Evolutionary conservation across 2,329 filamentous ascomycete species (phyloP), one percentile per base, ranked within the genome.

Genomic region (Plectosphaerella plurivora): DNA sequence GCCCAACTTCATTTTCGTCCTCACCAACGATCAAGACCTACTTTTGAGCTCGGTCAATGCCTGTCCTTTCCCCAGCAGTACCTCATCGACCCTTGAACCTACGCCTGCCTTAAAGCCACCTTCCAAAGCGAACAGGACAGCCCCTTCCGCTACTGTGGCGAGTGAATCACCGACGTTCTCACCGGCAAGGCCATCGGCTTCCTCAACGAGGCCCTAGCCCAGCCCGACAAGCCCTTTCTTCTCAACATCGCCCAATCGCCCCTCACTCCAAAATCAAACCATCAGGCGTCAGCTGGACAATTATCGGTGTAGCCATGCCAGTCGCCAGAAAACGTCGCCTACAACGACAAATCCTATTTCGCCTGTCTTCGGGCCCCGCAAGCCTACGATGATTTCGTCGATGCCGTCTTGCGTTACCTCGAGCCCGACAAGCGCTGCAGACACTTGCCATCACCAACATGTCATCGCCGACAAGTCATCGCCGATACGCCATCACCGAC

Each of bases 1-100:
- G 53, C 73, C 76, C 0, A 88, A 88, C 56, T 79, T 88, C 46
- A 70, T 89, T 20, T 85, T 88, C 60, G 81, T 88, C 53, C 70
- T 88, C 41, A 85, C 83, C 0, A 86, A 88, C 55, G 86, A 88
- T 55, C 85, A 88, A 60, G 85, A 88, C 59, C 65, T 82, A 2
- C 77, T 81, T 39, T 70, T 88, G 58, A 70, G 82, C 45, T 87
- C 84, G 0, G 61, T 87, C 3, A 70, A 78, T 86, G 86, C 54
- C 83, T 83, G 72, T 82, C 81, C 0, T 67, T 74, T 1, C 67
- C 86, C 0, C 68, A 78, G 47, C 76, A 82, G 57, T 74, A 86
- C 57, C 62, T 89, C 1, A 63, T 74, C 14, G 69, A 72, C 37
- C 69, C 69, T 1, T 62, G 62, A 0, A 68, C 67, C 0, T 72